Conservation (phyloP, 2,329 filamentous ascomycete species). For the Grosmannia clavigera region DNA sequence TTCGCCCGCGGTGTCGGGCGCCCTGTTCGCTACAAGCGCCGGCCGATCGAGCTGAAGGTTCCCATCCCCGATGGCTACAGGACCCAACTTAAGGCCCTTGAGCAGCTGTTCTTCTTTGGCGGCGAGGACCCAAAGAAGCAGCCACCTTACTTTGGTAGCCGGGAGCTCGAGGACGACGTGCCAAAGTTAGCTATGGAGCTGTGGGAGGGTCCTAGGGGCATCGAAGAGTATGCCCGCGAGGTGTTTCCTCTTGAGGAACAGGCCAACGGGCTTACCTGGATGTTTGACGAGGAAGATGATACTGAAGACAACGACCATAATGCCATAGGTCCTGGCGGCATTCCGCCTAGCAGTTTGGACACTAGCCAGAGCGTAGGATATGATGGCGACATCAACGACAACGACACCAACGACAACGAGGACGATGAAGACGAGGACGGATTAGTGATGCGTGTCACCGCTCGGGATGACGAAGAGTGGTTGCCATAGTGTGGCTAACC, state of each 20-base stretch:
- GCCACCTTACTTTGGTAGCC: constrained; percentile 51
- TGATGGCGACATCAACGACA: constrained; percentile 5
- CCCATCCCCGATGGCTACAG: constrained; percentile 80
- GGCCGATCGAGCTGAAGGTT: constrained; percentile 72
- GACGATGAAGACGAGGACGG: constrained; percentile 46
- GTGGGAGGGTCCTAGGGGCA: constrained; percentile 81
- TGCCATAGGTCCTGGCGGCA: too few relatives aligned
- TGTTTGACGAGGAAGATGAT: constrained; percentile 44
- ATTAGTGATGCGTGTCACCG: constrained; percentile 42
- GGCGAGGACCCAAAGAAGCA: constrained; percentile 42
- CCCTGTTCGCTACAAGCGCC: constrained; percentile 64
- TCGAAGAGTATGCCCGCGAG: constrained; percentile 91
- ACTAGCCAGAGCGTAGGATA: constrained; percentile 22
- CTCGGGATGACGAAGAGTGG: constrained; percentile 48
- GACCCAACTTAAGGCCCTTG: constrained; percentile 65
- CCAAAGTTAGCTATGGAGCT: constrained; percentile 66
- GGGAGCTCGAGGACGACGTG: constrained; percentile 46
- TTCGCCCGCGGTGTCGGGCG: constrained; percentile 71
- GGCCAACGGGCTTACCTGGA: constrained; percentile 89
- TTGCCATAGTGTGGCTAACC: constrained; percentile 29
- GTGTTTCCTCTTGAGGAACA: constrained; percentile 92
- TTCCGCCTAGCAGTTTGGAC: neutral
- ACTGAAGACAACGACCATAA: constrained; percentile 22
- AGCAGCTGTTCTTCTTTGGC: constrained; percentile 42
- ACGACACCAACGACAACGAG: constrained; percentile 32